These are phyloP conservation scores for Kandelia obovata DNA, from an alignment of 345 rosid genomes.

Conservation along the genomic window DNA sequence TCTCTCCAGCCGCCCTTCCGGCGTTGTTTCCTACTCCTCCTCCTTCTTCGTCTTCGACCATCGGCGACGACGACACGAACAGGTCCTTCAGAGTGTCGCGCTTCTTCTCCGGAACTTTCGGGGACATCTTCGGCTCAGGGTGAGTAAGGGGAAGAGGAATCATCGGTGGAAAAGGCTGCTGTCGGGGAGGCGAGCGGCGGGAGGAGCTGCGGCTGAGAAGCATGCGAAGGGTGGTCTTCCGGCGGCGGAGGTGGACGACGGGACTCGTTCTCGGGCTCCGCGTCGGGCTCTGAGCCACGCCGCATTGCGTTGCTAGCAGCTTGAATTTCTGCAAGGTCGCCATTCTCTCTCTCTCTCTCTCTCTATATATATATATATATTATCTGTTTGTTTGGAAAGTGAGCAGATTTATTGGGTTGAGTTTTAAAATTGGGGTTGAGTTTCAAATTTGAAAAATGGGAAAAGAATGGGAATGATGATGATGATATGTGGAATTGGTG, in stretches of 20 bases:
- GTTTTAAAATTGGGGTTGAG: too few relatives aligned
- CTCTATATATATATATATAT: background rate
- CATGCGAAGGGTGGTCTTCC: constrained; percentile 74
- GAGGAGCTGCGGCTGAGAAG: constrained; percentile 51
- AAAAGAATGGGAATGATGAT: too few relatives aligned
- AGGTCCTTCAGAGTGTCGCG: constrained; percentile 54
- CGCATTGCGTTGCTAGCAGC: constrained; percentile 81
- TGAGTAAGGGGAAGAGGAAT: constrained; percentile 8
- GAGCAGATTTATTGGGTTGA: too few relatives aligned
- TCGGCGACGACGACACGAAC: constrained; percentile 49
- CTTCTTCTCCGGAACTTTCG: constrained; percentile 28
- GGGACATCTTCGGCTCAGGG: too few relatives aligned
- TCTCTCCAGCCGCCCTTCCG: constrained; percentile 8
- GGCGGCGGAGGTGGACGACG: constrained; percentile 56
- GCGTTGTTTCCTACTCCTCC: constrained; percentile 1
- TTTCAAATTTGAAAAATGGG: too few relatives aligned
- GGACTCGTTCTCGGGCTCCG: constrained; percentile 82
- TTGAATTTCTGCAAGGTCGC: constrained; percentile 80
- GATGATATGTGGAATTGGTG: too few relatives aligned
- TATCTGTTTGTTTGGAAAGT: background rate
- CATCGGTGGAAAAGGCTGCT: constrained; percentile 3
- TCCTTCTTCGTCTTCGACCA: constrained; percentile 17
- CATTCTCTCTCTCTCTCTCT: constrained; percentile 36
- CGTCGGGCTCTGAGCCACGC: constrained; percentile 73
- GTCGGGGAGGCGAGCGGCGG: constrained; percentile 28